phyloP scores from a whole-genome alignment of 495 filamentous ascomycete genomes.

The Aspergillus homomorphus region DNA sequence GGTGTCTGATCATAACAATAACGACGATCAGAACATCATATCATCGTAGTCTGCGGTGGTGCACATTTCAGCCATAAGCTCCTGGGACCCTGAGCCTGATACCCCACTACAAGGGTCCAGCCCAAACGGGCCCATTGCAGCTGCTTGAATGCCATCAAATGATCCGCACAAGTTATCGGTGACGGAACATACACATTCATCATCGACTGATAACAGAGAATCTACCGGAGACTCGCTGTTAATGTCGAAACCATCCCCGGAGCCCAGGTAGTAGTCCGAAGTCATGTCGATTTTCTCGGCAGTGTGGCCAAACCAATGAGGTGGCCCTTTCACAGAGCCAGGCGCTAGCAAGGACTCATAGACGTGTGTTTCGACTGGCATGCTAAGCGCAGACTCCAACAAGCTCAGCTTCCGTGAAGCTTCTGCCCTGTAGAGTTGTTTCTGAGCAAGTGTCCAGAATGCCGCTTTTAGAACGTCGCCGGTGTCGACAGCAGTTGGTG shows the following conservation, averaged over 20 bases:
- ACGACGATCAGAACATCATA: too few species aligned
- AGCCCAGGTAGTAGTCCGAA: not conserved
- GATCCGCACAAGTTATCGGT: not conserved
- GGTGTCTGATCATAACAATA: too few species aligned
- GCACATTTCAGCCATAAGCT: not conserved
- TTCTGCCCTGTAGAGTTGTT: constrained; percentile 18
- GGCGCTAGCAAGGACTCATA: not conserved
- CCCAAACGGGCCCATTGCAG: not conserved
- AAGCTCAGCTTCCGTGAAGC: constrained; percentile 4
- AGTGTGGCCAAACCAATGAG: not conserved
- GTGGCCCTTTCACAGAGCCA: not conserved
- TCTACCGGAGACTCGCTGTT: not conserved
- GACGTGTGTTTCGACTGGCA: not conserved
- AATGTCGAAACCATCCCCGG: not conserved
- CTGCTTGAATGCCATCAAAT: not conserved
- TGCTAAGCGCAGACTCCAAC: not conserved
- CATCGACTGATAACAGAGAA: not conserved
- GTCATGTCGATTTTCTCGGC: not conserved
- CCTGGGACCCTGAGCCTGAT: not conserved
- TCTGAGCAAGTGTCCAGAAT: constrained; percentile 32
- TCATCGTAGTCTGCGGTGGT: not conserved
- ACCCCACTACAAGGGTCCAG: not conserved
- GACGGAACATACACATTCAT: not conserved
- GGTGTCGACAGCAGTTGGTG: not conserved
- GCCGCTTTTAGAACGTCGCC: constrained; percentile 19